Base-by-base conservation (phyloP, 257 asterid genomes). In the Verbena officinalis region DNA sequence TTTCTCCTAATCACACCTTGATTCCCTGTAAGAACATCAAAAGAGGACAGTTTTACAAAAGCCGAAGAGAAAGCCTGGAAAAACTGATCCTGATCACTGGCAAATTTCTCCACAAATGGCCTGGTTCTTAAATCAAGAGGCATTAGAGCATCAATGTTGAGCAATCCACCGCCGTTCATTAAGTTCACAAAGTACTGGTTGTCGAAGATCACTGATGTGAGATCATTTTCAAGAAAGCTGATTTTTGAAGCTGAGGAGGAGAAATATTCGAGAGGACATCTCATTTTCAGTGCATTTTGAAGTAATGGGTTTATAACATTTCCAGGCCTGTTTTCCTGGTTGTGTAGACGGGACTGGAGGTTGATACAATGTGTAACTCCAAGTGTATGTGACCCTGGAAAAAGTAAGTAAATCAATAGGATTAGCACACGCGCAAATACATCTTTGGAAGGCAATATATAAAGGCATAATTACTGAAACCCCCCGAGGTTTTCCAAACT, bases 311-410 rank as follows among this genome's bases (percentile, higher is more conserved):
- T 31, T 0, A 5, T 43, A 1, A 43, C 45, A 7, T 42, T 11
- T 39, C 22, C 53, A 16, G 60, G n/a, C 8, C 33, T 24, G 12
- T 20, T 42, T 6, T 24, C 51, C 30, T 68, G 15, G 10, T 59
- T 52, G 62, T 52, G 62, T 10, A 71, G 21, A 30, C 83, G 73
- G 61, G 51, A 36, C 40, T 60, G 13, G 3, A 80, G 56, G 53
- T 55, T 83, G 27, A 50, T 16, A 42, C 82, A 83, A 33, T 83
- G 84, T 14, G 86, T 75, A 27, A 62, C 42, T 43, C 86, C 89
- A 0, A 83, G 70, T 10, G 86, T 80, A 20, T 80, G 86, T 0
- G 78, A 73, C 31, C 84, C 89, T 83, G 71, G 12, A 59, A 13
- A 22, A 10, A 3, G 10, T 38, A 46, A 11, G 4, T 9, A 6